Base-by-base conservation (phyloP, 257 asterid genomes). In the Verbascum thapsus region DNA sequence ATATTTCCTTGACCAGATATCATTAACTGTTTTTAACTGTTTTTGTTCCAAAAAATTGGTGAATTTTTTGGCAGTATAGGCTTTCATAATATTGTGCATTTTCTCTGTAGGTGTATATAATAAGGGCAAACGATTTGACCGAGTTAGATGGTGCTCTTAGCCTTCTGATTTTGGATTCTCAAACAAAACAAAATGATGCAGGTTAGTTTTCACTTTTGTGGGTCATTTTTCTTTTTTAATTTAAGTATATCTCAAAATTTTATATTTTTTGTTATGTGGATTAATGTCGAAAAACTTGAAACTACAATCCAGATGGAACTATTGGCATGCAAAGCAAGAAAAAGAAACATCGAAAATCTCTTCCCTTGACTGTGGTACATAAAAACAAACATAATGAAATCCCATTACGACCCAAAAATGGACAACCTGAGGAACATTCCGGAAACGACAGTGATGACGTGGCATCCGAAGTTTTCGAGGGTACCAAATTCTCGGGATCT, bases 131-230 rank as follows among this genome's bases (percentile, higher is more conserved):
- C 70, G 91, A 86, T 57, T 50, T 89, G 77, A 82, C 68, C 8
- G 97, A 86, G 71, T 95, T 89, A 6, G 97, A 89, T 60, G 95
- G 97, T 69, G 95, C 97, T 41, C 95, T 89, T 41, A 87, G 95
- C 78, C 97, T 87, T 56, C 81, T 84, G 16, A 87, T 75, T 71
- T 63, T 89, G 81, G 97, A 89, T 71, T 70, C 88, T 37, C 80
- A 79, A 63, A 72, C 78, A 11, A 89, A 87, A 77, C 95, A 81
- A 78, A 74, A 68, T 30, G 88, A 74, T 63, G 82, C 80, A 45
- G 96, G 95, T 86, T 73, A 63, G 83, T 76, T 68, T n/a, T n/a
- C n/a, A n/a, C n/a, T n/a, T n/a, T 72, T 10, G 60, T 68, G 47
- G 30, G 57, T 38, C n/a, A 7, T 1, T 12, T 62, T 50, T 10